Evolutionary conservation across 2,329 filamentous ascomycete genomes (phyloP), one percentile per base, ranked within the genome.

Genomic region (Colletotrichum abscissum): DNA sequence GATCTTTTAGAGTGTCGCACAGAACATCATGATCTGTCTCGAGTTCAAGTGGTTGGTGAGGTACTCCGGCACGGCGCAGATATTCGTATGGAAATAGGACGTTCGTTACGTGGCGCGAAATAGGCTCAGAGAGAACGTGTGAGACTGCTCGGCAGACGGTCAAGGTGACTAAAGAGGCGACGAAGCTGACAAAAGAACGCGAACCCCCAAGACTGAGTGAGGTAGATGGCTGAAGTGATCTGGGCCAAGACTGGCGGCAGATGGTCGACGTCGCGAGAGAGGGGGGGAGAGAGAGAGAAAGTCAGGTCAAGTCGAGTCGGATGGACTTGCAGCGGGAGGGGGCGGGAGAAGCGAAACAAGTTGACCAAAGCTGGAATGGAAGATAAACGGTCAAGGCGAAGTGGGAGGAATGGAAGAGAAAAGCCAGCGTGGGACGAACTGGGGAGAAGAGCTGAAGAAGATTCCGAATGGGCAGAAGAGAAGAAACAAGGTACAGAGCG

Each of bases 1-100:
- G 56, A 68, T 56, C 57, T 52, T 55, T 73, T 60, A 75, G 35
- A 75, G 38, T 46, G 57, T 70, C 60, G 33, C 56, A 70, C 65
- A 60, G 30, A 22, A 69, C 65, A 57, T 67, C 73, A 75, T 75
- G 46, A 56, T 67, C 49, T 60, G 65, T 58, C 56, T 52, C 30
- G 30, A 57, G 46, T 24, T 46, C 24, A 63, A 60, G 46, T 67
- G 16, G 11, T 49, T 49, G 49, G 67, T 59, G 54, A 42, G 14
- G 38, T 42, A 42, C 19, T 54, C 38, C 14, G 42, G 22, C 26
- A 28, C 38, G 35, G 19, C 22, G 63, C 42, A 22, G 22, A 54
- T 24, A 28, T 2, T 19, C 19, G 60, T 11, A 38, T 63, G 28
- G 19, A 46, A 26, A 55, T 22, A n/a, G 22, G 9, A 24, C 7